Percentiles rank a stretch among this genome's conserved stretches.
These are phyloP conservation scores for Coemansia sp. DNA, from an alignment of 192 early-diverging fungal species.

Conservation along the genomic window DNA sequence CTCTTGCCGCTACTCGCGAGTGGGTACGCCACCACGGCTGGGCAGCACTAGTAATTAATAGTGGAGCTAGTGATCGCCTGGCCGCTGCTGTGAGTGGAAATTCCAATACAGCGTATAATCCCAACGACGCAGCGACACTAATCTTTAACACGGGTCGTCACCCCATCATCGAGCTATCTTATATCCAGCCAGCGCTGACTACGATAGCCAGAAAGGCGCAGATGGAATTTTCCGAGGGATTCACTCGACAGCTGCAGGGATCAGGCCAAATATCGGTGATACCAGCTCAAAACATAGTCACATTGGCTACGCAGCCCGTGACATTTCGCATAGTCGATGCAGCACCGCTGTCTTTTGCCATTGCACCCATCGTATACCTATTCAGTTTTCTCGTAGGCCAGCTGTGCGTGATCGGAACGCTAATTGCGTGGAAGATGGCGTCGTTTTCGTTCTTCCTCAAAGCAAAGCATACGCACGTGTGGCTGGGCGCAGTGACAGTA, in stretches of 20 bases:
- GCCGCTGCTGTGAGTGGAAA: slow-evolving; percentile 1
- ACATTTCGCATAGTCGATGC: slow-evolving; percentile 12
- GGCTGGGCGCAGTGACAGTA: slow-evolving; percentile 1
- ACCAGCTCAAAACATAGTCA: neutral
- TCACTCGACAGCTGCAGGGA: neutral
- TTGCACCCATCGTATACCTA: slow-evolving; percentile 20
- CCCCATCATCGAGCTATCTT: neutral
- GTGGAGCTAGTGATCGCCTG: slow-evolving; percentile 9
- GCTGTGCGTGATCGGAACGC: slow-evolving; percentile 12
- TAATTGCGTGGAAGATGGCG: slow-evolving; percentile 31
- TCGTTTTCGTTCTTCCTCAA: slow-evolving; percentile 24
- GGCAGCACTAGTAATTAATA: slow-evolving; percentile 31
- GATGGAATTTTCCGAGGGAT: neutral
- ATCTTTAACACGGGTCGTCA: slow-evolving; percentile 18
- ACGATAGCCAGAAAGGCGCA: neutral
- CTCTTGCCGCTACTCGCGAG: neutral
- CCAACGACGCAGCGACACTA: slow-evolving; percentile 11
- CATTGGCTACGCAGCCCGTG: slow-evolving; percentile 7
- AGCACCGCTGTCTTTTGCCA: slow-evolving; percentile 12
- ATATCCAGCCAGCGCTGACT: slow-evolving; percentile 7
- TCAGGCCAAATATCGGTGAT: neutral
- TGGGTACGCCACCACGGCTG: slow-evolving; percentile 30
- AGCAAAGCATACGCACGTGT: slow-evolving; percentile 15
- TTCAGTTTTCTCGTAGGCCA: slow-evolving; percentile 21
- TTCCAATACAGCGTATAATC: neutral